phyloP scores from a whole-genome alignment of 2,329 filamentous ascomycete genomes.

The Arachnomyces sp. region DNA sequence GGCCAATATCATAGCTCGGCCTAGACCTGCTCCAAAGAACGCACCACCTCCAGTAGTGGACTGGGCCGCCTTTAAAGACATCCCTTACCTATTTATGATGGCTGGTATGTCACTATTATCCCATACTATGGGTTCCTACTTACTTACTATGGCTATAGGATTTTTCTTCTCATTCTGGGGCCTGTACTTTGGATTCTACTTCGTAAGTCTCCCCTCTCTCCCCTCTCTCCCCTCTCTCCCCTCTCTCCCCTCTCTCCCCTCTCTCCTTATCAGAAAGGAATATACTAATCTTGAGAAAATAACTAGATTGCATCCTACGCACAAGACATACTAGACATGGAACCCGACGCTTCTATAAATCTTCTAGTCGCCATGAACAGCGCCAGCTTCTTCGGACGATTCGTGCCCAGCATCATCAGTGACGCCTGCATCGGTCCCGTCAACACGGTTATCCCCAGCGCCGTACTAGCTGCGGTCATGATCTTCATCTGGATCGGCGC shows the following conservation, averaged over 20 bases:
- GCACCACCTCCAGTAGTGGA: constrained; percentile 5
- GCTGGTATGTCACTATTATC: constrained; percentile 13
- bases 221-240: neutral
- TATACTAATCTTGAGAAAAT: neutral
- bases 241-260: neutral
- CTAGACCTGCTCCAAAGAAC: constrained; percentile 1
- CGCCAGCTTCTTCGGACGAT: constrained; percentile 23
- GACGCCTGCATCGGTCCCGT: constrained; percentile 25
- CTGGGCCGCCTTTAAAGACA: constrained; percentile 11
- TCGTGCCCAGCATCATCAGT: constrained; percentile 23
- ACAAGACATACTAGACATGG: constrained; percentile 18
- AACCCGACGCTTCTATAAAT: constrained; percentile 15
- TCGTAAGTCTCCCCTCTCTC: constrained; percentile 7
- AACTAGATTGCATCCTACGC: constrained; percentile 22
- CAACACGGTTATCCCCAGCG: constrained; percentile 26
- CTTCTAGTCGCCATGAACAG: constrained; percentile 25
- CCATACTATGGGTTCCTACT: neutral
- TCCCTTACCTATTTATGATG: constrained; percentile 16
- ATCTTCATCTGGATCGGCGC: constrained; percentile 45
- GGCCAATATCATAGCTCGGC: constrained; percentile 11
- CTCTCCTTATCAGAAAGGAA: too few relatives aligned
- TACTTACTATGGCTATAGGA: constrained; percentile 2
- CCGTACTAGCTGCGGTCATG: constrained; percentile 42
- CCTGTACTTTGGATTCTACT: constrained; percentile 27
- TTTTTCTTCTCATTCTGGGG: constrained; percentile 26